Conservation (phyloP, 2,329 filamentous ascomycete species). For the Cordyceps farinosa region DNA sequence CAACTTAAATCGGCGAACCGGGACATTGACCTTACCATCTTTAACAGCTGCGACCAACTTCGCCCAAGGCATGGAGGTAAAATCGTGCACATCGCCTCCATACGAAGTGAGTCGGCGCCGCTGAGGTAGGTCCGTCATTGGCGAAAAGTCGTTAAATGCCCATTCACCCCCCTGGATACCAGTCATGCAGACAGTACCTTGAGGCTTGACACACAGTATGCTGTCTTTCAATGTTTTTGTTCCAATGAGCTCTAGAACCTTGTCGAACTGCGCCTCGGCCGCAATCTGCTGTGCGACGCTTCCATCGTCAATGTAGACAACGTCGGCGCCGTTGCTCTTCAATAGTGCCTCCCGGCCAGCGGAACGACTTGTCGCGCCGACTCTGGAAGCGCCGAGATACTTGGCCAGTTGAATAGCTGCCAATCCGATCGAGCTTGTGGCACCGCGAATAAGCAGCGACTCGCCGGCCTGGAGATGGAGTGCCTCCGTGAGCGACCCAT, state of each 20-base stretch:
- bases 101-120: neutral
- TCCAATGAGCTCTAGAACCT: constrained; percentile 4
- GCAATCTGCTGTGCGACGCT: neutral
- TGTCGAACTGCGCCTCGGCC: neutral
- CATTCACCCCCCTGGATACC: constrained; percentile 12
- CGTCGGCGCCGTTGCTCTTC: constrained; percentile 2
- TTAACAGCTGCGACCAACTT: neutral
- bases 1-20: neutral
- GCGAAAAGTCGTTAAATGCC: neutral
- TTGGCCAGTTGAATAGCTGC: constrained; percentile 4
- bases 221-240: constrained; percentile 7
- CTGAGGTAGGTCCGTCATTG: neutral
- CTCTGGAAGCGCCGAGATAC: constrained; percentile 5
- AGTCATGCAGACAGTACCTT: constrained; percentile 10
- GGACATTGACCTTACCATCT: neutral
- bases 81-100: constrained; percentile 6
- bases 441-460: constrained; percentile 1
- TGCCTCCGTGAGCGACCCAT: constrained; percentile 3
- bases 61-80: neutral
- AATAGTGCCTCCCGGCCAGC: neutral
- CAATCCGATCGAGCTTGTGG: constrained; percentile 5
- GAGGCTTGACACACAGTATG: constrained; percentile 3
- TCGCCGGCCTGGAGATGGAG: neutral
- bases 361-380: constrained; percentile 1
- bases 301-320: constrained; percentile 3